Base-by-base conservation (phyloP, 176 grass and related monocot species). In the Aegilops sharonensis region DNA sequence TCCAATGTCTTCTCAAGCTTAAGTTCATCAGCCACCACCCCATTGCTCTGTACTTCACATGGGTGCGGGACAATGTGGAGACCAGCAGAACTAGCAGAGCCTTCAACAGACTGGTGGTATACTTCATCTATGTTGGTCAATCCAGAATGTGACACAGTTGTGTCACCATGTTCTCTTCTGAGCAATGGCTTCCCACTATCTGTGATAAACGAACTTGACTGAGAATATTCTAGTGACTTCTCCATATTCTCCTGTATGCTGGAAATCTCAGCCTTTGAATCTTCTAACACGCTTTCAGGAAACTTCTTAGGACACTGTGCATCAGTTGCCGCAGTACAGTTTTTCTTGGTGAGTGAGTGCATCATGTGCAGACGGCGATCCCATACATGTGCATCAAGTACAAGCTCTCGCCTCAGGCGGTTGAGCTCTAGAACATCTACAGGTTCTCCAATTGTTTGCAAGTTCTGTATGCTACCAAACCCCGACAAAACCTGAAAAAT, bases 391-490 rank as follows among this genome's bases (percentile, higher is more conserved):
- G 85, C 83, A 91, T 96, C 92, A 88, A 87, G 63, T 85, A 93
- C 42, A 84, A 99, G 90, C 50, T 83, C 86, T 63, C 80, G 89
- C 54, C 89, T 99, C 82, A 92, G 71, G 21, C 31, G 82, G 75
- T 99, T 98, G 66, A 99, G 87, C 60, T 93, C 90, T 84, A 99
- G 87, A 91, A 99, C 88, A 91, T 99, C 97, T 79, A 90, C 61
- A 59, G 70, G 62, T 81, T 61, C 61, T 85, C 90, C 82, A 84
- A 45, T 47, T 64, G 52, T 62, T 61, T 92, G 86, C 25, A 89
- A 69, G 25, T 78, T 88, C 76, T 91, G 85, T 76, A 84, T 70
- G 50, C 32, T 88, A 82, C 80, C 72, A 77, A 84, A 85, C 25
- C 78, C 81, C 14, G 83, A 80, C 23, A 88, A 85, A 25, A 88